phyloP scores from a whole-genome alignment of 257 asterid genomes.

The Ligustrum vulgare region DNA sequence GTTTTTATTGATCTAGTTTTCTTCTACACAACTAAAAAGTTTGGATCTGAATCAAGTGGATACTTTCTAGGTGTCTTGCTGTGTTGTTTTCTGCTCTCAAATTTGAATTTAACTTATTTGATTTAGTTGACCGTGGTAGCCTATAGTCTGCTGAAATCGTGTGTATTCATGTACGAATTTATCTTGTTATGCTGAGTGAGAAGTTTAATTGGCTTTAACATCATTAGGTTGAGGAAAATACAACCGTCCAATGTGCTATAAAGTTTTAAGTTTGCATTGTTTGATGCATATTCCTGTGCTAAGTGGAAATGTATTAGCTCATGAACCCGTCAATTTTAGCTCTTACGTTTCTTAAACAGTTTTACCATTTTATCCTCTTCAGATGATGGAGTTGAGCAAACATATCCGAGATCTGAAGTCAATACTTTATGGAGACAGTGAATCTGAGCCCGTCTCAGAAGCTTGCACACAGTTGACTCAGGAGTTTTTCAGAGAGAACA shows the following conservation, averaged over 20 bases:
- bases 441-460: conserved; percentile 83
- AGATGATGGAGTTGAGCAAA: conserved; percentile 78
- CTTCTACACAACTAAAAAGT: conserved; percentile 14
- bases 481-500: conserved; percentile 82
- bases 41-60: conserved; percentile 19
- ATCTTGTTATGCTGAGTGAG: background rate
- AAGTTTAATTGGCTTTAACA: conserved; percentile 9
- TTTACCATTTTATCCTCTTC: conserved; percentile 13
- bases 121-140: background rate
- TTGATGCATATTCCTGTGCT: background rate
- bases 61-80: conserved; percentile 4
- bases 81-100: background rate
- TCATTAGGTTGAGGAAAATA: background rate
- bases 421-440: conserved; percentile 82
- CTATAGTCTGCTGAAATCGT: background rate
- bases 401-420: conserved; percentile 69
- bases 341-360: background rate
- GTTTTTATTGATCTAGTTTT: conserved; percentile 20
- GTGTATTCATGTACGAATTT: conserved; percentile 8
- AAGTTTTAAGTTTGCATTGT: background rate
- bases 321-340: background rate
- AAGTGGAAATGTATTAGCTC: background rate
- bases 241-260: background rate
- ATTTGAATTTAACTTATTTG: background rate
- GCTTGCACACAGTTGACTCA: conserved; percentile 84